Percentiles rank a stretch among this genome's conserved stretches.
These are phyloP conservation scores for Apiotrichum mycotoxinovorans DNA, from an alignment of 1,284 basidiomycete species.

Conservation along the genomic window DNA sequence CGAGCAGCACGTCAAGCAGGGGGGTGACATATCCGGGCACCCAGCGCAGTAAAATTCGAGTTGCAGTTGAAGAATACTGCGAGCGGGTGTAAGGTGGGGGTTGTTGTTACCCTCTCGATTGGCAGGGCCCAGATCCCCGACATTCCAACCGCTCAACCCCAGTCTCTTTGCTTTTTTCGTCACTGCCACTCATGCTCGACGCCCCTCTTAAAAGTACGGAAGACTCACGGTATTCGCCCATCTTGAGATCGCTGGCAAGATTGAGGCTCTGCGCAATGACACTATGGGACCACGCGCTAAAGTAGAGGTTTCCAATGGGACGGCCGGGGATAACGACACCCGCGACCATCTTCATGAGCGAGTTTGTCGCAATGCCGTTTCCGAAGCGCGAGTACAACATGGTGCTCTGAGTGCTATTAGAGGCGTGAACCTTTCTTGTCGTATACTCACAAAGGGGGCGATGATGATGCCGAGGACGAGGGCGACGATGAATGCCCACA, in stretches of 20 bases:
- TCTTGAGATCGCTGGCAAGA: conserved; percentile 23
- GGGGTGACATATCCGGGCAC: too few relatives aligned
- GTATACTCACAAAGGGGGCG: conserved; percentile 28
- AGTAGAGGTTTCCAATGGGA: conserved; percentile 29
- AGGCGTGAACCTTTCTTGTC: too few relatives aligned
- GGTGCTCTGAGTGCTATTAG: conserved; percentile 6
- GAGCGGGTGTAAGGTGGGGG: too few relatives aligned
- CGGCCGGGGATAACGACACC: conserved; percentile 24
- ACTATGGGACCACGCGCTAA: conserved; percentile 23
- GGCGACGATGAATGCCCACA: conserved; percentile 24
- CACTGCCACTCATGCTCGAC: too few relatives aligned
- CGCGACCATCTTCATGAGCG: conserved; percentile 27
- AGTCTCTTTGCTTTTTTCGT: too few relatives aligned
- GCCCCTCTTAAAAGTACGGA: too few relatives aligned
- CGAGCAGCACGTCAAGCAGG: too few relatives aligned
- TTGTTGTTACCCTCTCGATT: too few relatives aligned
- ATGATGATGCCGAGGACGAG: conserved; percentile 21
- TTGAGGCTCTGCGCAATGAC: conserved; percentile 24
- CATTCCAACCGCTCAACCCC: too few relatives aligned
- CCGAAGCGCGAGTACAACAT: conserved; percentile 26
- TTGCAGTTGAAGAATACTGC: too few relatives aligned
- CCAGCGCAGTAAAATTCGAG: too few relatives aligned
- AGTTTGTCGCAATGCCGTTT: conserved; percentile 26
- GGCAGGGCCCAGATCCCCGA: too few relatives aligned
- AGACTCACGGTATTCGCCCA: conserved; percentile 24